Base-by-base conservation (phyloP, 176 grass and related monocot species). In the Alopecurus myosuroides region DNA sequence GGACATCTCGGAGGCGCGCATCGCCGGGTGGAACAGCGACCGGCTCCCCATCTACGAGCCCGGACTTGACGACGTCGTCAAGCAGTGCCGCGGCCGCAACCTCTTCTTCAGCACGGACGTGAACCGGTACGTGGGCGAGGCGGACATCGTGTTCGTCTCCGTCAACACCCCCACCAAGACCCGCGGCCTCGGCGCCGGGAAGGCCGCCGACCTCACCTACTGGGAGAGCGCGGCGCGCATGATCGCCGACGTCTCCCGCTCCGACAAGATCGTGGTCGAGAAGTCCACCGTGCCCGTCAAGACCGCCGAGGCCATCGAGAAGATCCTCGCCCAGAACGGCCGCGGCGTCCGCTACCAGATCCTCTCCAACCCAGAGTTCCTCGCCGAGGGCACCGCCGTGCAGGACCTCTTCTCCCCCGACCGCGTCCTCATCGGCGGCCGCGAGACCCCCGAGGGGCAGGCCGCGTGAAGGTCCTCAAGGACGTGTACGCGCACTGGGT, bases 101-200 rank as follows among this genome's bases (percentile, higher is more conserved):
- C 86, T 88, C 61, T 88, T 57, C 86, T 88, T 88, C 79, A 88
- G 86, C 86, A 88, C 86, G 1, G 79, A 88, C 29, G 86, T 88
- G 22, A 28, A 82, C 37, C 72, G 79, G 3, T 74, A 88, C 62
- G 86, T 88, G 2, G 72, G 22, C 37, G 86, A 88, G 62, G 86
- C 86, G 4, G 86, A 87, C 71, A 82, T 87, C 79, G 71, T 87
- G 5, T 87, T 87, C 71, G 85, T 87, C 58, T 87, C 85, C 71
- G 85, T 87, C 20, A 87, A 87, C 79, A 87, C 79, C 28, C 86
- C 86, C 28, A 87, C 86, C 48, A 87, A 87, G 49, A 87, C 86
- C 1, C 10, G 79, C 86, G 86, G 86, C 4, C 86, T 87, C 2
- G 86, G 86, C 48, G 60, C 79, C 11, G 86, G 86, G 6, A 87